Evolutionary conservation across 805 yeast genomes (phyloP), one percentile per base, ranked within the genome.

Genomic region (Candida taoyuanica): DNA sequence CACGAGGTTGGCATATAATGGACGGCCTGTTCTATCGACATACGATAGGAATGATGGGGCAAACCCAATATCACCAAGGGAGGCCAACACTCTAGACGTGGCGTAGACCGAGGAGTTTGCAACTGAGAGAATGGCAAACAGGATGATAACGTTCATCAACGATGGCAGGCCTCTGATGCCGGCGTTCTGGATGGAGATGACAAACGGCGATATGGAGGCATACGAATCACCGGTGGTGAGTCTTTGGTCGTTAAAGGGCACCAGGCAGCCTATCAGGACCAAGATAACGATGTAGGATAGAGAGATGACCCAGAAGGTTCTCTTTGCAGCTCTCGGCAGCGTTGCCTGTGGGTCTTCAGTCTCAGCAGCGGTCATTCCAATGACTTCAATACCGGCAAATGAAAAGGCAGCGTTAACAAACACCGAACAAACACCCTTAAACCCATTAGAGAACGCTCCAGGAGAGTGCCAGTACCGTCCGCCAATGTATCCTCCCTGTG

Each of bases 351-450:
- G 89, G 58, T 82, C 74, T 27, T 62, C 72, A 17, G 86, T 70
- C 60, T 85, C 93, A 5, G 89, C 86, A 24, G 88, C 84, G 12
- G 88, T 82, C 33, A 83, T 68, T 33, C 86, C 87, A 30, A 74
- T 73, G 51, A 82, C 65, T 59, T 83, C 91, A 18, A 82, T 73
- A 37, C 89, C 88, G 16, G 81, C 73, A 53, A 77, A 84, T 3
- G 86, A 73, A 56, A 81, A 84, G 0, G 88, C 85, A 15, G 89
- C 86, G 28, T 82, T 76, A 36, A 81, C 82, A 45, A 82, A 78
- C 15, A 76, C 85, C 1, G 81, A 64, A 53, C 81, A 75, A 29
- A 82, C 74, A 48, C 87, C 89, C 59, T 81, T 78, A 59, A 80
- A 67, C 12, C 76, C 75, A 46, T 63, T 50, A 17, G 74, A 62